Percentiles rank a stretch among this genome's conserved stretches.
Conservation (phyloP, 495 filamentous ascomycete species). For the Tuber borchii region DNA sequence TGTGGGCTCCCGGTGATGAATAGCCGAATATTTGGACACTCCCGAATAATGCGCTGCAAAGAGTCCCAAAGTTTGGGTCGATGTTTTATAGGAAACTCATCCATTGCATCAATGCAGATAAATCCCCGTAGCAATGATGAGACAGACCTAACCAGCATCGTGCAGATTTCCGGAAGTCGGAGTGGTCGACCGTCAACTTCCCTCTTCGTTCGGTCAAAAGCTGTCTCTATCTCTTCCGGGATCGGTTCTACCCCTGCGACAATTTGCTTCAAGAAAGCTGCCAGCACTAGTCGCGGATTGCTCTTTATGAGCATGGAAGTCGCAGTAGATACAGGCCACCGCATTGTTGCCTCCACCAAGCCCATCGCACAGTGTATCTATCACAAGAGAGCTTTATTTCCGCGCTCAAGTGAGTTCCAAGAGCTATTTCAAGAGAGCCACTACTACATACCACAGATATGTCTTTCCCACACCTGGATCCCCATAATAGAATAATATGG, state of each 20-base stretch:
- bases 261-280: neutral
- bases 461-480: neutral
- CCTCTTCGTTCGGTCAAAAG: neutral
- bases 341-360: neutral
- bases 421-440: too few relatives aligned
- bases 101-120: neutral
- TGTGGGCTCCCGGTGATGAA: neutral
- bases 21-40: neutral
- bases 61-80: neutral
- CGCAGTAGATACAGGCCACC: neutral
- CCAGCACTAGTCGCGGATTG: neutral
- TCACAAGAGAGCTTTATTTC: neutral
- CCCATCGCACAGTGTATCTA: neutral
- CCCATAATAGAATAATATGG: neutral
- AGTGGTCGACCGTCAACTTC: neutral
- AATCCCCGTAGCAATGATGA: neutral
- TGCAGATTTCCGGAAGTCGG: neutral
- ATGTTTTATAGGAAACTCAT: neutral
- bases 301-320: neutral
- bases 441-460: neutral
- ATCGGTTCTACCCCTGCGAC: neutral
- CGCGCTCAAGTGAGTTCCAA: too few relatives aligned
- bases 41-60: neutral
- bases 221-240: neutral
- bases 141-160: neutral